Evolutionary conservation across 768 basidiomycete genomes (phyloP), one percentile per base, ranked within the genome.

Genomic region (Butyriboletus loyo): DNA sequence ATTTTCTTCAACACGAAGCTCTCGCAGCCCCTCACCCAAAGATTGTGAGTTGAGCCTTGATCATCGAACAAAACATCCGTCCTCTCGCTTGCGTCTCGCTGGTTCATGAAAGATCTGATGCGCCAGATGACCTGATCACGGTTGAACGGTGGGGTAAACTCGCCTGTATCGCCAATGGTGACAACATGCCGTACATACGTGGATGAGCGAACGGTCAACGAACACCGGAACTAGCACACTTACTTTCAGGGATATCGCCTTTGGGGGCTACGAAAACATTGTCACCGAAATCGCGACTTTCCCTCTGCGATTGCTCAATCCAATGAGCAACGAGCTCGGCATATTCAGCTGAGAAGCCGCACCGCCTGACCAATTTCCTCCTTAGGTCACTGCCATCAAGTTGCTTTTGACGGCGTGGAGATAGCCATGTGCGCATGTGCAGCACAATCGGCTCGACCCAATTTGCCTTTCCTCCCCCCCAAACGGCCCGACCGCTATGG

Each of bases 391-490:
- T 54, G 24, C 50, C 14, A 17, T 53, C 53, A 11, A 63, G 37
- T 21, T 22, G 38, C 42, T 49, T 56, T 30, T n/a, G 36, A 15
- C 48, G 63, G 40, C 53, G 53, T 0, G 65, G 49, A 14, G 63
- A 52, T 30, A 66, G 25, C 66, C 59, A 66, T 43, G 36, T 6
- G 14, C 64, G 66, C 59, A 66, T 63, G 49, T 66, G 66, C 13
- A 63, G 8, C 38, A 56, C 32, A 14, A 66, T n/a, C 31, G 66
- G 64, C 46, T 49, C 66, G 49, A 66, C 45, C 65, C 65, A 66
- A 21, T 10, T 53, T 5, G 66, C 36, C 39, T 32, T 68, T 0
- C 64, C 66, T 15, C 66, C 66, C 28, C 40, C 63, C 64, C 64
- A 66, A 27, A 46, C 11, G 24, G 37, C 34, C 37, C 35, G 53